Percentiles rank a stretch among this genome's conserved stretches.
These are phyloP conservation scores for Apiotrichum gracile DNA, from an alignment of 1,284 basidiomycete species.

Conservation along the genomic window DNA sequence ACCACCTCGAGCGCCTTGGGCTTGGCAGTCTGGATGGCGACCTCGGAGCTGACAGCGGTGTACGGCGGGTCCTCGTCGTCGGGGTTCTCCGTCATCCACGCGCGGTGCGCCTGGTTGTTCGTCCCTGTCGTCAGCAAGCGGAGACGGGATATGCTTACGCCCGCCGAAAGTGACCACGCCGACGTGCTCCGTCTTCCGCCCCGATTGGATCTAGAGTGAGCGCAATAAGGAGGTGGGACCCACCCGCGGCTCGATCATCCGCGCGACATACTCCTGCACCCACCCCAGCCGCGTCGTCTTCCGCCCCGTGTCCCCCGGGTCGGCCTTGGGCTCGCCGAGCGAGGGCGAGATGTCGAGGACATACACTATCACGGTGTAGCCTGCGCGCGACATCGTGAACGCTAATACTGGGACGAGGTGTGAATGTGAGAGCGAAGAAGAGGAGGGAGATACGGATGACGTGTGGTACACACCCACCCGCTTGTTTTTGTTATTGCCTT, in stretches of 20 bases:
- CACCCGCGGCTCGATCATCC: slow-evolving; percentile 85
- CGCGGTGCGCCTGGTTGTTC: slow-evolving; percentile 59
- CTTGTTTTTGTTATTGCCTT: neutral
- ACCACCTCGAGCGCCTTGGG: slow-evolving; percentile 68
- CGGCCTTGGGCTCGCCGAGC: slow-evolving; percentile 64
- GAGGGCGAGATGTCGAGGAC: slow-evolving; percentile 78
- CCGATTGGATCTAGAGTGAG: slow-evolving; percentile 66
- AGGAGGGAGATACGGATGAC: neutral
- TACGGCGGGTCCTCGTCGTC: slow-evolving; percentile 52
- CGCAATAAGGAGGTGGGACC: slow-evolving; percentile 11
- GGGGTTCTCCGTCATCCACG: slow-evolving; percentile 37
- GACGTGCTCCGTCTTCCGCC: slow-evolving; percentile 85
- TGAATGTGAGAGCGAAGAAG: neutral
- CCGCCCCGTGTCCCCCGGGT: slow-evolving; percentile 55
- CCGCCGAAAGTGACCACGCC: slow-evolving; percentile 79
- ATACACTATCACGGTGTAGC: slow-evolving; percentile 52
- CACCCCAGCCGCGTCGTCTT: slow-evolving; percentile 71
- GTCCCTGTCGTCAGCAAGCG: slow-evolving; percentile 53
- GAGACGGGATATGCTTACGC: slow-evolving; percentile 49
- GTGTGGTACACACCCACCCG: too few species aligned
- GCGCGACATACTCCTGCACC: slow-evolving; percentile 75
- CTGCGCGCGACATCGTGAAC: slow-evolving; percentile 33
- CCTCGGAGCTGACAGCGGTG: slow-evolving; percentile 68
- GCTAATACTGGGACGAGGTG: neutral
- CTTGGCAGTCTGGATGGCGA: slow-evolving; percentile 71